phyloP scores from a whole-genome alignment of 164 flowering plant genomes.

The Vitis riparia region DNA sequence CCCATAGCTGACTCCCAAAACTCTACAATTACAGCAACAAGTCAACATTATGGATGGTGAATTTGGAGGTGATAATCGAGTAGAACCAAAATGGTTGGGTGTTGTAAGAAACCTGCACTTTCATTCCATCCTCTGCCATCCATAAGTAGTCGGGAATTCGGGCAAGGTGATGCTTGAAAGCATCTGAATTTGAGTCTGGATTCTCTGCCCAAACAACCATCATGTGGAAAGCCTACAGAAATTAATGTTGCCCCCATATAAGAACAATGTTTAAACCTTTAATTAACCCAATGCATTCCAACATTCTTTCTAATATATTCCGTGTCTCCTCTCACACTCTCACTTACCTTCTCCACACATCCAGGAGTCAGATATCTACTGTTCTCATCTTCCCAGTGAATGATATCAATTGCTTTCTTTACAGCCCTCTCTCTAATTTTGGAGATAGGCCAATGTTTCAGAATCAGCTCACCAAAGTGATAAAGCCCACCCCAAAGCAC shows the following conservation, averaged over 20 bases:
- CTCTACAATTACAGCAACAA: slow-evolving; percentile 33
- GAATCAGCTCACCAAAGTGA: slow-evolving; percentile 30
- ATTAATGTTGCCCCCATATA: too few species aligned
- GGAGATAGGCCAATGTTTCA: slow-evolving; percentile 35
- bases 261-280: too few species aligned
- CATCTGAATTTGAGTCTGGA: slow-evolving; percentile 31
- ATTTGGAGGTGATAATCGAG: too few species aligned
- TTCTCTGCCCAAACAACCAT: slow-evolving; percentile 60
- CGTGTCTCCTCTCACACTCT: too few species aligned
- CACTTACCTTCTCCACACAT: slow-evolving; percentile 32
- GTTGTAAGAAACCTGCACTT: slow-evolving; percentile 30
- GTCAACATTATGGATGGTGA: background rate
- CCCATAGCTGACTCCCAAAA: slow-evolving; percentile 46
- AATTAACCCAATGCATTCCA: too few species aligned
- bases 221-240: slow-evolving; percentile 39
- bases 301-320: too few species aligned
- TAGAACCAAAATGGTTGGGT: background rate
- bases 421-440: slow-evolving; percentile 43
- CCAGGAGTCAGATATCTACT: slow-evolving; percentile 51
- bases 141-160: slow-evolving; percentile 53
- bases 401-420: slow-evolving; percentile 34
- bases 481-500: slow-evolving; percentile 43
- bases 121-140: slow-evolving; percentile 60
- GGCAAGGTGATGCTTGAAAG: slow-evolving; percentile 50
- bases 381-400: slow-evolving; percentile 48